These are phyloP conservation scores for Hypomontagnella submonticulosa DNA, from an alignment of 495 filamentous ascomycete species.

Conservation along the genomic window DNA sequence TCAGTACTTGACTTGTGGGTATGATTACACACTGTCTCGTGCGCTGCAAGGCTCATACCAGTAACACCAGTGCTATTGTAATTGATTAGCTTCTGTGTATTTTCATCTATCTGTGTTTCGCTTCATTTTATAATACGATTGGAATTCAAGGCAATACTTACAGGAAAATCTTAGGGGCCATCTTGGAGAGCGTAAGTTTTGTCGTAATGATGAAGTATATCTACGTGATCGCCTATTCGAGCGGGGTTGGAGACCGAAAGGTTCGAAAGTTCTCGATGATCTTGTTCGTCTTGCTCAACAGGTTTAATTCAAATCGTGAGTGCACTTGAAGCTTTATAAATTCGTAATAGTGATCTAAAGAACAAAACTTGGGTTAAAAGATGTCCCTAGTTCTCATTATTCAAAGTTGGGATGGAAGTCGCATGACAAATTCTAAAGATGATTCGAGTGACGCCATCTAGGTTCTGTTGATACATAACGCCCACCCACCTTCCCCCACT, in stretches of 20 bases:
- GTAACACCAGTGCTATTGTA: constrained; percentile 52
- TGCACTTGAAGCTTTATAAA: constrained; percentile 6
- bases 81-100: constrained; percentile 19
- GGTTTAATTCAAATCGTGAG: neutral
- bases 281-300: no score
- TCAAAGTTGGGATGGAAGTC: constrained; percentile 2
- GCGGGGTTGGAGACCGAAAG: neutral
- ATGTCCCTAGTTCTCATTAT: constrained; percentile 4
- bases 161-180: constrained; percentile 54
- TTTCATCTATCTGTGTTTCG: neutral
- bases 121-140: neutral
- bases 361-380: no score
- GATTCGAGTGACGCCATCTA: constrained; percentile 26
- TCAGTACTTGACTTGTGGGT: constrained; percentile 2
- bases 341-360: neutral
- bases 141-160: constrained; percentile 33
- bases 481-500: constrained; percentile 26
- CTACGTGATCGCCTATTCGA: neutral
- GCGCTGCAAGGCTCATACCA: constrained; percentile 39
- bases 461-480: neutral
- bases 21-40: neutral
- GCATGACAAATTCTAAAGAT: constrained; percentile 10
- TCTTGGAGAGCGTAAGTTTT: constrained; percentile 13
- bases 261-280: neutral
- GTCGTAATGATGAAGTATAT: neutral